Conservation (phyloP, 306 rosid species). For the Astragalus glycyphyllos region DNA sequence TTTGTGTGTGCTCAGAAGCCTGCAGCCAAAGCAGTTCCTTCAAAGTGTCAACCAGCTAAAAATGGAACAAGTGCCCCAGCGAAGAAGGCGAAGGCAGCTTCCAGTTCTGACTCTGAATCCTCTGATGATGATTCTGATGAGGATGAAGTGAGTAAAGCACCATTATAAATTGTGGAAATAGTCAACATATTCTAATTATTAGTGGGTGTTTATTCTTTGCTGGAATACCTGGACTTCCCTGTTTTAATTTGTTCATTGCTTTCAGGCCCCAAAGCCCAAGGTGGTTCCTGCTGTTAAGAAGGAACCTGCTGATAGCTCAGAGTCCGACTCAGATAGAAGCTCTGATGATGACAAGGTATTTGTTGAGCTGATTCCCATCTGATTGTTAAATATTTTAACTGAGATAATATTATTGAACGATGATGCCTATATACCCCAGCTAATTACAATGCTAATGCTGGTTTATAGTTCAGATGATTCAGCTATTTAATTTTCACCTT, state of each 20-base stretch:
- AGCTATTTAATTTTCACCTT: not conserved
- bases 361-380: not conserved
- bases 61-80: slow-evolving; percentile 18
- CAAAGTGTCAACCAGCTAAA: slow-evolving; percentile 39
- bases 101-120: slow-evolving; percentile 36
- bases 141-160: slow-evolving; percentile 52
- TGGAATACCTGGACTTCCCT: not conserved
- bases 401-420: not conserved
- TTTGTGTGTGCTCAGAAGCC: slow-evolving; percentile 44
- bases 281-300: slow-evolving; percentile 31
- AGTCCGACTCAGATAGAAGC: slow-evolving; percentile 43
- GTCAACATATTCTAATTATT: not conserved
- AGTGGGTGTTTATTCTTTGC: not conserved
- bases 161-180: not conserved
- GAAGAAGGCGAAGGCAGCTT: slow-evolving; percentile 41
- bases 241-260: not conserved
- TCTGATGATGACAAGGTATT: slow-evolving; percentile 46
- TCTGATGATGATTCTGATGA: slow-evolving; percentile 50
- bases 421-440: slow-evolving; percentile 3
- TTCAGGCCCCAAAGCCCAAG: slow-evolving; percentile 57
- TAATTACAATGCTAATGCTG: not conserved
- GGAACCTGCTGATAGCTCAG: slow-evolving; percentile 48
- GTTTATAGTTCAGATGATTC: too few relatives aligned
- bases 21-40: slow-evolving; percentile 46
- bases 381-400: not conserved